These are phyloP conservation scores for Ilyonectria destructans DNA, from an alignment of 2,329 filamentous ascomycete species.

Conservation along the genomic window DNA sequence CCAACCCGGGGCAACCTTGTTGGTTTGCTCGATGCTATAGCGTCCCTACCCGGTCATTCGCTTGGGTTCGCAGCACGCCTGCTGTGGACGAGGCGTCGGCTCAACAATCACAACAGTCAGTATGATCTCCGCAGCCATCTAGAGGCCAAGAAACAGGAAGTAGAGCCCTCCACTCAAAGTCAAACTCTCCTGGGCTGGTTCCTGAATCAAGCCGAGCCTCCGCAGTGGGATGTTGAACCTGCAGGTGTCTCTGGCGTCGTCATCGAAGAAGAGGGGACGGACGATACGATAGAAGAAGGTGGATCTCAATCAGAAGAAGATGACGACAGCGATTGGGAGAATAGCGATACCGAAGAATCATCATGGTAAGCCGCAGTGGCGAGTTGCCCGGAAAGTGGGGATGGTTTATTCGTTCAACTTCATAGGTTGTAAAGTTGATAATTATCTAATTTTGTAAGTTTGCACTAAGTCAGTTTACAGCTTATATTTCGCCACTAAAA, in stretches of 20 bases:
- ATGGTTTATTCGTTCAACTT: no score
- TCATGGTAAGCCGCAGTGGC: no score
- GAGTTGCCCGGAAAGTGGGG: no score
- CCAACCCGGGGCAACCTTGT: not conserved
- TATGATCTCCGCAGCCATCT: constrained; percentile 7
- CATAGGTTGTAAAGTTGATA: no score
- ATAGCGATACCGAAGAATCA: no score
- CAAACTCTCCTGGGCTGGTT: not conserved
- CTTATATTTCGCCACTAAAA: no score
- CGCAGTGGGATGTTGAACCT: not conserved
- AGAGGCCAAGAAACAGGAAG: not conserved
- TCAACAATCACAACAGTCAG: not conserved
- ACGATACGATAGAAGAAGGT: not conserved
- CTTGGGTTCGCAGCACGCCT: not conserved
- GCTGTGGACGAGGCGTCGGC: constrained; percentile 4
- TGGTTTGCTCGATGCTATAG: constrained; percentile 9
- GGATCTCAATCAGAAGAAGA: not conserved
- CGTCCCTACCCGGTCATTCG: not conserved
- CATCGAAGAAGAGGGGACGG: not conserved
- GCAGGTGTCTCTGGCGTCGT: no score
- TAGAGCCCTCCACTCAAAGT: not conserved
- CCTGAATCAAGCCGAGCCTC: not conserved
- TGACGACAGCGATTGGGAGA: no score
- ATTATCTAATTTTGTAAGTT: no score
- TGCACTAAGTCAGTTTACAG: no score